Conservation (phyloP, 176 grass and related monocot species). For the Rhipidocladum racemiflorum region DNA sequence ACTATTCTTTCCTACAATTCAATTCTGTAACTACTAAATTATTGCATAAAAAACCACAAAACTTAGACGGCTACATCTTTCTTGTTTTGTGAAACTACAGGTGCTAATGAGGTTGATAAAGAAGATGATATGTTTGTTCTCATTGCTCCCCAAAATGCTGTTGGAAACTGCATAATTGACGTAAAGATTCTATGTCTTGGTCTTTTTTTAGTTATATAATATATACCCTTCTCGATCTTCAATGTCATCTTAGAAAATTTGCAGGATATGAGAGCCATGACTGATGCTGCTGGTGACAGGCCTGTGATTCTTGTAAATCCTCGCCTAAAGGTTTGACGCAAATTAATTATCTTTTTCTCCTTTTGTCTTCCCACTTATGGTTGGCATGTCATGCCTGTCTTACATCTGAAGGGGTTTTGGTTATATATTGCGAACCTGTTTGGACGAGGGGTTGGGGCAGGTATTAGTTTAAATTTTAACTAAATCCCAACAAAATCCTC, state of each 20-base stretch:
- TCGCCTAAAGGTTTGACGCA: slow-evolving; percentile 70
- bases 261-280: slow-evolving; percentile 92
- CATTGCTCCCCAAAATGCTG: slow-evolving; percentile 97
- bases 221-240: neutral
- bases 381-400: neutral
- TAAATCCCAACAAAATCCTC: neutral
- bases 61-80: neutral
- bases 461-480: neutral
- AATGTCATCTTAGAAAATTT: slow-evolving; percentile 8
- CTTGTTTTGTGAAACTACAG: slow-evolving; percentile 47
- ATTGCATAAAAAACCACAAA: neutral
- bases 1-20: neutral
- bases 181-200: slow-evolving; percentile 43
- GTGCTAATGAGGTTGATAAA: slow-evolving; percentile 70
- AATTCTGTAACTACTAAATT: neutral
- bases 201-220: slow-evolving; percentile 19
- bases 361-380: neutral
- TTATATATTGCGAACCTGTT: neutral
- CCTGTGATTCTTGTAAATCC: slow-evolving; percentile 98
- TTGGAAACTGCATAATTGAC: slow-evolving; percentile 99
- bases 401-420: neutral
- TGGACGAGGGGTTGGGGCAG: neutral
- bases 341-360: neutral
- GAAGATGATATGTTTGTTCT: slow-evolving; percentile 96
- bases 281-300: slow-evolving; percentile 75